Evolutionary conservation across 2,329 filamentous ascomycete genomes (phyloP).

Genomic region (Thielaviopsis ethacetica): DNA sequence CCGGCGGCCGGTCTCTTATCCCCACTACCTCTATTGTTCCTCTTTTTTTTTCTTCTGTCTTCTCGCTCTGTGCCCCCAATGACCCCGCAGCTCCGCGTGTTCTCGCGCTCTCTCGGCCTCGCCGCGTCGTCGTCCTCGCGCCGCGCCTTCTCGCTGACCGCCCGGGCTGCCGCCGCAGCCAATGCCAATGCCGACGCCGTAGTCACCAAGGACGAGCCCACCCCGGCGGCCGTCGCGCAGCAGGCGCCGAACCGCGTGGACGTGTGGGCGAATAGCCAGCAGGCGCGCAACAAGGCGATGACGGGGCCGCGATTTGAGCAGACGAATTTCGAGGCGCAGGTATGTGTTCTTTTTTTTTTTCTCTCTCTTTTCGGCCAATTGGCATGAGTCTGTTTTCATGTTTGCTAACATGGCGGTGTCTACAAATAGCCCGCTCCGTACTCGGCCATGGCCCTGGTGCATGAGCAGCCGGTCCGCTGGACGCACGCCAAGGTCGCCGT

Average conservation of each 20-base stretch:
- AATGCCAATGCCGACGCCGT: conserved; percentile 4
- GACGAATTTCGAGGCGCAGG: conserved; percentile 85
- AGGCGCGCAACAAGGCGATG: conserved; percentile 70
- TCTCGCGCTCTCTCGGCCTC: neutral
- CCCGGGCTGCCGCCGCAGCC: neutral
- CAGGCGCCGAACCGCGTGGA: conserved; percentile 62
- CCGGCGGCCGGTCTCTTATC: too few species aligned
- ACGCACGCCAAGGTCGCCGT: conserved; percentile 64
- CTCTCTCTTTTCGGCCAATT: neutral
- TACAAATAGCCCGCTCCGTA: conserved; percentile 61
- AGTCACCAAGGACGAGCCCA: conserved; percentile 15
- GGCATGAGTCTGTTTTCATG: neutral
- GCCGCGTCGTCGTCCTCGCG: conserved; percentile 8
- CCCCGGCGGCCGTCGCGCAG: conserved; percentile 44
- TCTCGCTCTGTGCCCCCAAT: neutral
- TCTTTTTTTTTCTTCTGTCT: neutral
- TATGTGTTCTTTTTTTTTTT: conserved; percentile 30
- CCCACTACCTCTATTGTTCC: too few species aligned
- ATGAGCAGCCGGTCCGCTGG: conserved; percentile 91
- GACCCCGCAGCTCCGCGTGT: neutral
- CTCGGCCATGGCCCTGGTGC: conserved; percentile 88
- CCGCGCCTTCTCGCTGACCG: neutral
- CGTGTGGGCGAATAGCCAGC: conserved; percentile 78
- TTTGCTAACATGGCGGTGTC: neutral
- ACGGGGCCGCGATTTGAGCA: conserved; percentile 90